Conservation (phyloP, 768 basidiomycete species). For the Lentinus brumalis region DNA sequence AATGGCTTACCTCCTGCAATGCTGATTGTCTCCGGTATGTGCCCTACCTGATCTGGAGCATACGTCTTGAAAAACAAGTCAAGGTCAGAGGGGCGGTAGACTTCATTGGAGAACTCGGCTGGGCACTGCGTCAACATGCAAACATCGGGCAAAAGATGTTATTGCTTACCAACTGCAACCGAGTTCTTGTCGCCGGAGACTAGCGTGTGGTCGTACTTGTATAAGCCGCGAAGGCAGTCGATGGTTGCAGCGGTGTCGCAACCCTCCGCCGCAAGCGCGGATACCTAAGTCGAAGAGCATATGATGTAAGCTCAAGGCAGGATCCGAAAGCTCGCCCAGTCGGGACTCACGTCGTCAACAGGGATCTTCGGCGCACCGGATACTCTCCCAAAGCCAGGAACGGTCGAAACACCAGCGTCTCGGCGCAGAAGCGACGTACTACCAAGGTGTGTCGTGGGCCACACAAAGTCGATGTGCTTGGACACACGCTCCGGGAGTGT, state of each 20-base stretch:
- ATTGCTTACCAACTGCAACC: slow-evolving; percentile 28
- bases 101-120: slow-evolving; percentile 46
- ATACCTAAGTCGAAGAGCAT: neutral
- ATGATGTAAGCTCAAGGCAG: neutral
- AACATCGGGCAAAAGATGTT: neutral
- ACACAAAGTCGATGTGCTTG: slow-evolving; percentile 63
- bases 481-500: slow-evolving; percentile 61
- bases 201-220: slow-evolving; percentile 29
- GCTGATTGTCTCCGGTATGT: slow-evolving; percentile 36
- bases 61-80: slow-evolving; percentile 44
- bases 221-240: slow-evolving; percentile 32
- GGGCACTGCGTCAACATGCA: neutral
- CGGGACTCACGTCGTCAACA: neutral
- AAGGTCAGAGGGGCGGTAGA: slow-evolving; percentile 43
- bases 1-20: slow-evolving; percentile 36
- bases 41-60: slow-evolving; percentile 39
- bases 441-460: slow-evolving; percentile 70
- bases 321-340: too few species aligned
- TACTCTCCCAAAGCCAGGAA: neutral
- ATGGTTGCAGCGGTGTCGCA: slow-evolving; percentile 32
- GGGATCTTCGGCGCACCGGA: neutral
- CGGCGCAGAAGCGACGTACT: neutral
- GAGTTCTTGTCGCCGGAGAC: slow-evolving; percentile 24
- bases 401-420: neutral
- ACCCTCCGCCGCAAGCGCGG: neutral